phyloP scores from a whole-genome alignment of 805 yeast species.

The Debaryomyces maramus region DNA sequence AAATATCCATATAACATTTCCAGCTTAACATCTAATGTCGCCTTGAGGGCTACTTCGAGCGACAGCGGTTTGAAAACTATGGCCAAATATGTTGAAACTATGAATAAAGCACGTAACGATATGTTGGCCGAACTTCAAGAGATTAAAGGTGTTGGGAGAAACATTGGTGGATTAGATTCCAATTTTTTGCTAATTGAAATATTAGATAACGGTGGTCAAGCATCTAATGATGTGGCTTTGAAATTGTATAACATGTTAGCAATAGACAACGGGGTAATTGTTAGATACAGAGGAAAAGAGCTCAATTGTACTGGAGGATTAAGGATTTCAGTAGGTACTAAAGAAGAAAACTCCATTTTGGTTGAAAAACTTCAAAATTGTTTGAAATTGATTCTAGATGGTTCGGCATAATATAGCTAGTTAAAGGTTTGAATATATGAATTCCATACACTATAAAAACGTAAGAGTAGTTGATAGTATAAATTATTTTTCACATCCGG shows the following conservation, averaged over 20 bases:
- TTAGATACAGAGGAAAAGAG: constrained; percentile 89
- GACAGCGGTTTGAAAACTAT: constrained; percentile 55
- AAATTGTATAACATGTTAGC: constrained; percentile 71
- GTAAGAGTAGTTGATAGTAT: background rate
- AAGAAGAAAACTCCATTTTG: constrained; percentile 63
- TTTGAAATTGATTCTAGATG: constrained; percentile 17
- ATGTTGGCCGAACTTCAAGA: constrained; percentile 55
- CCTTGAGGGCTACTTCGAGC: constrained; percentile 65
- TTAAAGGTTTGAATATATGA: too few species aligned
- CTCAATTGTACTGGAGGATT: constrained; percentile 86
- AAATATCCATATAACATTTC: constrained; percentile 96
- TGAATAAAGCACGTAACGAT: constrained; percentile 54
- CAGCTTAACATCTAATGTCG: constrained; percentile 72
- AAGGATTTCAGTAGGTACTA: constrained; percentile 85
- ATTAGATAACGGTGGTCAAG: constrained; percentile 57
- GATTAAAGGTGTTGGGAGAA: constrained; percentile 65
- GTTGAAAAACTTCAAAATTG: constrained; percentile 46
- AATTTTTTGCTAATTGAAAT: constrained; percentile 80
- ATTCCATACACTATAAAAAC: too few species aligned
- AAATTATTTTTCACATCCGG: background rate
- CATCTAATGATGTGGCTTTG: constrained; percentile 68
- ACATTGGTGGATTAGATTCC: constrained; percentile 83
- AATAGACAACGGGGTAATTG: constrained; percentile 70
- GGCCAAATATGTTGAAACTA: constrained; percentile 51
- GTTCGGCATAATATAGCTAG: background rate